Evolutionary conservation across 768 basidiomycete genomes (phyloP), one percentile per base, ranked within the genome.

Genomic region (Trametes villosa): DNA sequence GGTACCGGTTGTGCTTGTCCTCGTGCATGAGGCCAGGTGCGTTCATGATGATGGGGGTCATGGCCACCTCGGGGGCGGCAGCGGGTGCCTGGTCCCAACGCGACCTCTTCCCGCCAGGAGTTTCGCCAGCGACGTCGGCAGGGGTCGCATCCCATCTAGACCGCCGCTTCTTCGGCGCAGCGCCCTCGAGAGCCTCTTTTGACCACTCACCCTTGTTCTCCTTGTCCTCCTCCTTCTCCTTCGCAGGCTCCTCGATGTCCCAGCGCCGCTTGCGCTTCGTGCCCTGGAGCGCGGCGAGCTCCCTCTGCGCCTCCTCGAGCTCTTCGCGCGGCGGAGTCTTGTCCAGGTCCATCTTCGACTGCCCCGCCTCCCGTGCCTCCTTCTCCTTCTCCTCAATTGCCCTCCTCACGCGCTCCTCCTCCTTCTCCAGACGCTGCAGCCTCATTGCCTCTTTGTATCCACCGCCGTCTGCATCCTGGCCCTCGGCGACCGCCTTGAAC

Each of bases 381-480:
- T 85, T 86, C 77, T 92, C 88, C 78, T 93, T 91, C 72, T 96
- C 94, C 73, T 95, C 91, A 62, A 95, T 95, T 20, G 89, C 89
- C 67, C 86, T 79, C 71, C 82, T 81, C 34, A 98, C 94, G 62
- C 92, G 79, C 65, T 77, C 80, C 76, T 98, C 97, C 77, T 98
- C 97, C 76, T 92, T 90, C 81, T 98, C 95, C 74, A 99, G 77
- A 71, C 87, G 86, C 61, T 90, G 81, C 67, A 96, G 70, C 70
- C 94, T 83, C 97, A 98, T 99, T 13, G 94, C 92, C 71, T 98
- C 96, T 71, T 92, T 96, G 74, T 98, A 99, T 3, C 92, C n/a
- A n/a, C n/a, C 91, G 46, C 94, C 93, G 70, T 94, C 92, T 1
- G 83, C 81, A 29, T 86, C 85, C 64, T 79, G 79, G 0, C 87